phyloP scores from a whole-genome alignment of 371 early-diverging fungal genomes.

The Choanephora cucurbitarum region DNA sequence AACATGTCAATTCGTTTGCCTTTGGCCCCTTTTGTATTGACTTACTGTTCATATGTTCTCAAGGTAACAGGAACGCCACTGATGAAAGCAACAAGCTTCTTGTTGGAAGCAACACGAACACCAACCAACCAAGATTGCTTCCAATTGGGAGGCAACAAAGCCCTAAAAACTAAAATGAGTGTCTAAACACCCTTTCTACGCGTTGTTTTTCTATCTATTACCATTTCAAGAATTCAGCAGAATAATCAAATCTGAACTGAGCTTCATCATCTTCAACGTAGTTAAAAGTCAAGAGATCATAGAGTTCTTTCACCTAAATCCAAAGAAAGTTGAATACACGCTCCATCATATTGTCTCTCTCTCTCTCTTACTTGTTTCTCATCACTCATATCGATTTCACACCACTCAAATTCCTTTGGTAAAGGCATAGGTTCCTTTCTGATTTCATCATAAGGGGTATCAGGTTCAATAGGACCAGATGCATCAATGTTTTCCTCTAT shows the following conservation, averaged over 20 bases:
- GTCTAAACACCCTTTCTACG: neutral
- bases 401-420: slow-evolving; percentile 91
- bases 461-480: slow-evolving; percentile 84
- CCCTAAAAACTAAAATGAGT: slow-evolving; percentile 51
- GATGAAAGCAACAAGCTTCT: slow-evolving; percentile 94
- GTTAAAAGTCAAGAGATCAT: slow-evolving; percentile 83
- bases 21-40: slow-evolving; percentile 6
- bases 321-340: neutral
- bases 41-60: slow-evolving; percentile 70
- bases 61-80: slow-evolving; percentile 88
- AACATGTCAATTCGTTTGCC: neutral
- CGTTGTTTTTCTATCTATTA: slow-evolving; percentile 21
- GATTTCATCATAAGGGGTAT: slow-evolving; percentile 77
- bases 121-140: slow-evolving; percentile 88
- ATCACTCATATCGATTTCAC: slow-evolving; percentile 76
- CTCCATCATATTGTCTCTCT: no score
- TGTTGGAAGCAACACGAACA: slow-evolving; percentile 82
- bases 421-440: slow-evolving; percentile 82
- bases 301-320: slow-evolving; percentile 77
- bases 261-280: slow-evolving; percentile 97
- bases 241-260: slow-evolving; percentile 95
- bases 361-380: slow-evolving; percentile 70
- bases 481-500: slow-evolving; percentile 66
- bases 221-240: slow-evolving; percentile 90
- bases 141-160: slow-evolving; percentile 92